phyloP scores from a whole-genome alignment of 1,284 basidiomycete species.

The Albatrellus sp. region DNA sequence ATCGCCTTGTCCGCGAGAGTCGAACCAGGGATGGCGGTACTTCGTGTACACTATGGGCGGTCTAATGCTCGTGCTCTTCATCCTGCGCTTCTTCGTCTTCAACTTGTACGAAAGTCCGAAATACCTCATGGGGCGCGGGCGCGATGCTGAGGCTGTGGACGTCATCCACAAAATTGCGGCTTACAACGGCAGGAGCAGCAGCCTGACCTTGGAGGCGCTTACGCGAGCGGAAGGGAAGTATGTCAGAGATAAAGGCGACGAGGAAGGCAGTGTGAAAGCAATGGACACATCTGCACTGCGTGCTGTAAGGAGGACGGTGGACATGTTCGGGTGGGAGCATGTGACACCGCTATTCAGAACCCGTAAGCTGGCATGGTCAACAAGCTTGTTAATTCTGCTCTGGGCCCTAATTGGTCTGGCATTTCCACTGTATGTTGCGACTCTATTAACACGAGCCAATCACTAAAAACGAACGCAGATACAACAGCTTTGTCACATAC shows the following conservation, averaged over 20 bases:
- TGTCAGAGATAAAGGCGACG: slow-evolving; percentile 5
- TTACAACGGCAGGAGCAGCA: slow-evolving; percentile 45
- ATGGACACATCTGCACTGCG: slow-evolving; percentile 25
- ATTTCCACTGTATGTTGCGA: slow-evolving; percentile 44
- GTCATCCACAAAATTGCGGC: slow-evolving; percentile 57
- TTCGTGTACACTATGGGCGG: slow-evolving; percentile 51
- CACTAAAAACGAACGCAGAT: slow-evolving; percentile 17
- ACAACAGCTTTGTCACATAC: slow-evolving; percentile 53
- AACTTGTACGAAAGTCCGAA: slow-evolving; percentile 67
- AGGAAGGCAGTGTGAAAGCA: slow-evolving; percentile 12
- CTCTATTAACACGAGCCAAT: background rate
- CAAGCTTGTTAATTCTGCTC: slow-evolving; percentile 41
- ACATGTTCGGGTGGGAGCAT: slow-evolving; percentile 31
- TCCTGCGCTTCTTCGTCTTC: slow-evolving; percentile 63
- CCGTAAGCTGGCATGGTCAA: slow-evolving; percentile 48
- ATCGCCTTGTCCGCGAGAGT: slow-evolving; percentile 26
- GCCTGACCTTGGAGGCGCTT: slow-evolving; percentile 38
- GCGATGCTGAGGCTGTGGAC: slow-evolving; percentile 59
- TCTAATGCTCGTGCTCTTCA: slow-evolving; percentile 49
- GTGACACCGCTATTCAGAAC: slow-evolving; percentile 52
- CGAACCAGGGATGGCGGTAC: slow-evolving; percentile 68
- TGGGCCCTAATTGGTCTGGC: slow-evolving; percentile 69
- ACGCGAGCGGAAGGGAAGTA: slow-evolving; percentile 16
- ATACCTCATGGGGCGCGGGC: slow-evolving; percentile 61
- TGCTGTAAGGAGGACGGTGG: slow-evolving; percentile 30